phyloP scores from a whole-genome alignment of 192 early-diverging fungal species.

The Phycomyces nitens region DNA sequence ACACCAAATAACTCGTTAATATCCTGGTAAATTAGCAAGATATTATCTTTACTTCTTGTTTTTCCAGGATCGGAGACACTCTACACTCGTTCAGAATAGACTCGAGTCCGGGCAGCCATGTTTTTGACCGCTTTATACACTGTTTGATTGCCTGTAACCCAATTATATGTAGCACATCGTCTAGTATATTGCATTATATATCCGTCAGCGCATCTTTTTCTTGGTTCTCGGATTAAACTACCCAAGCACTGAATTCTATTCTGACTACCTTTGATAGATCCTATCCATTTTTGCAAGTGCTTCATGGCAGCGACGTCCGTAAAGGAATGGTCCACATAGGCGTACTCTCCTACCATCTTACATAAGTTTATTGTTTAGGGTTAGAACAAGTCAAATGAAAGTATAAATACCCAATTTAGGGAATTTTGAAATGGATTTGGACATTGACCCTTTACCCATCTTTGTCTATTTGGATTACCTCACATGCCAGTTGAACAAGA shows the following conservation, averaged over 20 bases:
- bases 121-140: conserved; percentile 19
- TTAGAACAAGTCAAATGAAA: not conserved
- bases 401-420: too few relatives aligned
- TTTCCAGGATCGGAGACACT: conserved; percentile 15
- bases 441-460: too few relatives aligned
- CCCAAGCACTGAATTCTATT: too few relatives aligned
- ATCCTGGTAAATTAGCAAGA: too few relatives aligned
- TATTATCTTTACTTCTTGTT: conserved; percentile 2
- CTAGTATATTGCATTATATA: not conserved
- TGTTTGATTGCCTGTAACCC: conserved; percentile 21
- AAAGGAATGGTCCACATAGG: conserved; percentile 12
- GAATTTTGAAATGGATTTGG: too few relatives aligned
- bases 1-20: too few relatives aligned
- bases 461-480: not conserved
- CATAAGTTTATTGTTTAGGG: not conserved
- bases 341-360: conserved; percentile 26
- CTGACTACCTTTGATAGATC: conserved; percentile 24
- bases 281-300: conserved; percentile 20
- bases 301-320: conserved; percentile 19
- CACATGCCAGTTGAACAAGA: conserved; percentile 1
- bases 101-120: conserved; percentile 7
- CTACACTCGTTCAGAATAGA: conserved; percentile 6
- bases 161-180: conserved; percentile 23
- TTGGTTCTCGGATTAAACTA: not conserved
- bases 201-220: not conserved